Evolutionary conservation across 2,329 filamentous ascomycete genomes (phyloP).

Genomic region (Colletotrichum sp.): DNA sequence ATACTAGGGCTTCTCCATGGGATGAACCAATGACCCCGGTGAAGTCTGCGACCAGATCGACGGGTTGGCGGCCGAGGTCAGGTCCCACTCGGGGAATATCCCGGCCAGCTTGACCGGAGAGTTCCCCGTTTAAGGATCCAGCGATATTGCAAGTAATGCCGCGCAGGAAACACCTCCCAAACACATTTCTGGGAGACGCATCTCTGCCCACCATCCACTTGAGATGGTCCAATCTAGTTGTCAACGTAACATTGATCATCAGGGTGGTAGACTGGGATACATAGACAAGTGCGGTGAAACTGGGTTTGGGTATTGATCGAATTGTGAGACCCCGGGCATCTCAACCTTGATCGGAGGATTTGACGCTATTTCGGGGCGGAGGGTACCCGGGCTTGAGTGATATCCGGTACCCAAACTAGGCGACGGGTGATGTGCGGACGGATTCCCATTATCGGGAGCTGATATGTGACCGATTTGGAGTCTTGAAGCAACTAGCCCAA

Average conservation of each 20-base stretch:
- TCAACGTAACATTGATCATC: background rate
- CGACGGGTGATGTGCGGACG: background rate
- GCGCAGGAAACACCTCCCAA: background rate
- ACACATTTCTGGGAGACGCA: background rate
- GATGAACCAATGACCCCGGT: constrained; percentile 1
- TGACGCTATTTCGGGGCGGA: background rate
- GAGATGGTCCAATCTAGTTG: background rate
- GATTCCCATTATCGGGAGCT: background rate
- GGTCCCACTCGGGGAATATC: background rate
- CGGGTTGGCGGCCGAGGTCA: constrained; percentile 2
- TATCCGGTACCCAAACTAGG: background rate
- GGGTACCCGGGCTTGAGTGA: background rate
- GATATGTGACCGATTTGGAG: background rate
- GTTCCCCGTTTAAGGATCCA: background rate
- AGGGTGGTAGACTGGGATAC: background rate
- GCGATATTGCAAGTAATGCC: background rate
- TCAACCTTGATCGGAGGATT: background rate
- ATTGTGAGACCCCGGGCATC: background rate
- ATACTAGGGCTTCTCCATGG: background rate
- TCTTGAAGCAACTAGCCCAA: background rate
- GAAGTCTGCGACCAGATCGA: constrained; percentile 5
- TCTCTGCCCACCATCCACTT: constrained; percentile 4
- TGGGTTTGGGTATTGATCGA: background rate
- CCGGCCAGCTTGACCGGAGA: background rate
- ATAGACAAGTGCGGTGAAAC: background rate